Percentiles rank a stretch among this genome's conserved stretches.
Evolutionary conservation across 1,284 basidiomycete genomes (phyloP).

Genomic region (Irpex rosettiformis): DNA sequence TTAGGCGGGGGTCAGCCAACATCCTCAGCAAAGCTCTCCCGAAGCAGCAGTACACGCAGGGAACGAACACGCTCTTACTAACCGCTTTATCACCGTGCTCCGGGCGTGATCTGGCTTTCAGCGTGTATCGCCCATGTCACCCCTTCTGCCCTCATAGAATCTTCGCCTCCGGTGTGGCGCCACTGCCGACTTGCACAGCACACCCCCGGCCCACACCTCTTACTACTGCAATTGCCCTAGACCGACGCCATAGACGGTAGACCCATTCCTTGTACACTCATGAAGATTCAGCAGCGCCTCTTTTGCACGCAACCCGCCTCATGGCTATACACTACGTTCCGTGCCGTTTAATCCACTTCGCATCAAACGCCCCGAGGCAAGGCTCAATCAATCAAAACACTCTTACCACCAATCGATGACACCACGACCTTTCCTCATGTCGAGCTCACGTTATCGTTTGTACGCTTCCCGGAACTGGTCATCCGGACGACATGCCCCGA

Average conservation of each 20-base stretch:
- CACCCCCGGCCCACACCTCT: background rate
- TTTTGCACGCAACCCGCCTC: background rate
- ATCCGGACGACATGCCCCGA: background rate
- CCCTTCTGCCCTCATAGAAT: background rate
- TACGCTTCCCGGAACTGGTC: background rate
- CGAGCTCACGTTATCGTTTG: background rate
- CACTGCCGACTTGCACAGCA: background rate
- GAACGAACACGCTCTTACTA: background rate
- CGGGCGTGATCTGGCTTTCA: background rate
- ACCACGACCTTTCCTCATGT: background rate
- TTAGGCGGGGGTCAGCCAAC: constrained; percentile 10
- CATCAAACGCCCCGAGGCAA: background rate
- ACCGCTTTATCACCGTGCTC: background rate
- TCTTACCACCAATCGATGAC: background rate
- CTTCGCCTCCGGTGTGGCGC: background rate
- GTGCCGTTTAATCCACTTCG: background rate
- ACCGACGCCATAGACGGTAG: constrained; percentile 1
- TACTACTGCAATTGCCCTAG: background rate
- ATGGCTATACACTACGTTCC: background rate
- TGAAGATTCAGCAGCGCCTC: background rate
- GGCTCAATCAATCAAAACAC: background rate
- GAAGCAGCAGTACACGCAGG: background rate
- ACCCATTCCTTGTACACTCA: background rate
- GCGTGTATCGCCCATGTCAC: background rate
- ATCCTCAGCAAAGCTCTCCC: background rate